These are phyloP conservation scores for Lactifluus volemus DNA, from an alignment of 768 basidiomycete genomes.

Conservation along the genomic window DNA sequence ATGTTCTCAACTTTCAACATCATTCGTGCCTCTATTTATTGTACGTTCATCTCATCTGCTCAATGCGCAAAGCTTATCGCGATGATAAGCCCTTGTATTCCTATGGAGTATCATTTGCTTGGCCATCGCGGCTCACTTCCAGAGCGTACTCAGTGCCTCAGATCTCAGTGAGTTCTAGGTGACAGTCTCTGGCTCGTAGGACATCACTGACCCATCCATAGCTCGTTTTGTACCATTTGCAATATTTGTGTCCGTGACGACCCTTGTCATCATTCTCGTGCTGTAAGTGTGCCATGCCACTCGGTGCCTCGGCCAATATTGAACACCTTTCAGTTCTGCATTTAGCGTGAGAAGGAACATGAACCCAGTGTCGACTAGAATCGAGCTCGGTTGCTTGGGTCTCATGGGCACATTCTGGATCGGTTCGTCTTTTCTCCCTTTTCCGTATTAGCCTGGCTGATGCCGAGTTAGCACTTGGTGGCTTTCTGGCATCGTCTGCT, in stretches of 20 bases:
- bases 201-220: conserved; percentile 24
- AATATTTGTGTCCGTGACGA: conserved; percentile 68
- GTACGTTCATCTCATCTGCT: conserved; percentile 31
- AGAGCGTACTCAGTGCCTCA: conserved; percentile 57
- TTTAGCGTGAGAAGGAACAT: conserved; percentile 55
- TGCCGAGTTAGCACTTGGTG: conserved; percentile 53
- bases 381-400: conserved; percentile 64
- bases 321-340: conserved; percentile 38
- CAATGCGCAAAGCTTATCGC: conserved; percentile 9
- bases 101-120: conserved; percentile 73
- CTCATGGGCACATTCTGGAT: conserved; percentile 74
- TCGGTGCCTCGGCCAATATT: conserved; percentile 4
- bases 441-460: background rate
- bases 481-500: conserved; percentile 64
- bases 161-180: conserved; percentile 59
- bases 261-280: conserved; percentile 55
- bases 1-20: conserved; percentile 72
- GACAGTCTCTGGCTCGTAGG: background rate
- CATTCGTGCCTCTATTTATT: conserved; percentile 57
- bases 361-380: conserved; percentile 73
- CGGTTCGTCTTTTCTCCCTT: conserved; percentile 35
- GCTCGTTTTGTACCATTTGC: conserved; percentile 85
- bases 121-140: conserved; percentile 72
- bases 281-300: conserved; percentile 40
- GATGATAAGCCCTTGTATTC: conserved; percentile 47